phyloP scores from a whole-genome alignment of 2,329 filamentous ascomycete genomes.

The Ophiocordyceps sinensis region DNA sequence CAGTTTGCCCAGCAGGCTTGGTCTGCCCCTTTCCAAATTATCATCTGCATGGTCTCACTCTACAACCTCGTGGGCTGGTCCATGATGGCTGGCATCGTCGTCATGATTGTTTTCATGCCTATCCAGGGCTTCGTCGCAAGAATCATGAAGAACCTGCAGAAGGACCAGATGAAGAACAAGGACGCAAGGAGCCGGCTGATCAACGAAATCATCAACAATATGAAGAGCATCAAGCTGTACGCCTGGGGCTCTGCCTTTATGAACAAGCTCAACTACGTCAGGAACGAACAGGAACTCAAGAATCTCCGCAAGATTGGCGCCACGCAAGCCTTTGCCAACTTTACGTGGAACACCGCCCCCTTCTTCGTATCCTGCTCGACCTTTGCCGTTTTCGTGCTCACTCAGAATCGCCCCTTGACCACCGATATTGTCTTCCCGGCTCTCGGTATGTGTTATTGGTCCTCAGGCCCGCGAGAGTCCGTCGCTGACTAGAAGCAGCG shows the following conservation, averaged over 20 bases:
- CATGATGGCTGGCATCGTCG: slow-evolving; percentile 87
- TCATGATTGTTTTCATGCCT: slow-evolving; percentile 96
- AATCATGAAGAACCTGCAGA: slow-evolving; percentile 88
- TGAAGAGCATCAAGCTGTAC: slow-evolving; percentile 99
- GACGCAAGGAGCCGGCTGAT: slow-evolving; percentile 84
- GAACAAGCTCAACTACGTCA: slow-evolving; percentile 89
- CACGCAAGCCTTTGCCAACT: slow-evolving; percentile 86
- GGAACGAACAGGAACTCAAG: slow-evolving; percentile 91
- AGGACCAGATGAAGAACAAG: slow-evolving; percentile 98
- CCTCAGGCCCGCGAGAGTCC: background rate
- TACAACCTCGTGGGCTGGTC: slow-evolving; percentile 91
- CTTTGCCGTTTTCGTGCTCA: slow-evolving; percentile 86
- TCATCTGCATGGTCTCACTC: slow-evolving; percentile 86
- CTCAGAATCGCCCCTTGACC: slow-evolving; percentile 64
- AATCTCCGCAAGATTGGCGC: slow-evolving; percentile 93
- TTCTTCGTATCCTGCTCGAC: slow-evolving; percentile 97
- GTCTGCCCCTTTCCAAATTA: slow-evolving; percentile 95
- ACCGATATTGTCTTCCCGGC: slow-evolving; percentile 96
- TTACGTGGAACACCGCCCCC: slow-evolving; percentile 94
- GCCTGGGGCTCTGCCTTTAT: slow-evolving; percentile 96
- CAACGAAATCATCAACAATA: slow-evolving; percentile 97
- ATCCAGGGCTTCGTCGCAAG: slow-evolving; percentile 84
- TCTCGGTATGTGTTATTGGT: slow-evolving; percentile 16
- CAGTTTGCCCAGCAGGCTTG: slow-evolving; percentile 93
- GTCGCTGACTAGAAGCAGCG: slow-evolving; percentile 33